These are phyloP conservation scores for Babesia bigemina DNA, from an alignment of 169 alveolate genomes.

Conservation along the genomic window DNA sequence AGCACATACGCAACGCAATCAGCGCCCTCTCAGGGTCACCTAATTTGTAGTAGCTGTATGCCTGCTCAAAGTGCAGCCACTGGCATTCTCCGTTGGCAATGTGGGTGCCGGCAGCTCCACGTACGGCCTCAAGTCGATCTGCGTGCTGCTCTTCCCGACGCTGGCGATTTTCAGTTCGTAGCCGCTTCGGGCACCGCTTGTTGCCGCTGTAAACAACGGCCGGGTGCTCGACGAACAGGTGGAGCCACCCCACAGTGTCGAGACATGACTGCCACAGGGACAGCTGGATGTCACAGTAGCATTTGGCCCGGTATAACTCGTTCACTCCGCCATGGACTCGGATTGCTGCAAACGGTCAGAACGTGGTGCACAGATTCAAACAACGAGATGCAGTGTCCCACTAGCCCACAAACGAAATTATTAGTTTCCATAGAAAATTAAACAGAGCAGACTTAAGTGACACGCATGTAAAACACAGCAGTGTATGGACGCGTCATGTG, in stretches of 20 bases:
- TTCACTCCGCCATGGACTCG: conserved; percentile 29
- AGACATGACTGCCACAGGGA: conserved; percentile 64
- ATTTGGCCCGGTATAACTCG: conserved; percentile 56
- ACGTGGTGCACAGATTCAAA: too few species aligned
- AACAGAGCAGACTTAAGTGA: too few species aligned
- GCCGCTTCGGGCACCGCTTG: conserved; percentile 44
- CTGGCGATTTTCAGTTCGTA: conserved; percentile 21
- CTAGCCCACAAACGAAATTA: background rate
- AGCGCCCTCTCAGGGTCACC: conserved; percentile 55
- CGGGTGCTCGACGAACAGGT: conserved; percentile 41
- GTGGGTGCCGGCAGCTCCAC: conserved; percentile 44
- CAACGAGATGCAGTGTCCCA: background rate
- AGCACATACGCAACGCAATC: conserved; percentile 37
- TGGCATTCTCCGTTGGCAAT: conserved; percentile 43
- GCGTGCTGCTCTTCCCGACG: conserved; percentile 21
- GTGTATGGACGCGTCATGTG: too few species aligned
- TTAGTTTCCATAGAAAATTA: background rate
- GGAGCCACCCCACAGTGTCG: conserved; percentile 64
- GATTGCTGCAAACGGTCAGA: conserved; percentile 20
- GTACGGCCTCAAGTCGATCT: conserved; percentile 5
- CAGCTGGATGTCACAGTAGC: conserved; percentile 64
- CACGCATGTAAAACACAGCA: too few species aligned
- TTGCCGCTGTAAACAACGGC: conserved; percentile 7
- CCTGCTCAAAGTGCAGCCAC: conserved; percentile 71
- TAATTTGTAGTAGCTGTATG: conserved; percentile 51